Conservation (phyloP, 768 basidiomycete species). For the Lentinus tigrinus region DNA sequence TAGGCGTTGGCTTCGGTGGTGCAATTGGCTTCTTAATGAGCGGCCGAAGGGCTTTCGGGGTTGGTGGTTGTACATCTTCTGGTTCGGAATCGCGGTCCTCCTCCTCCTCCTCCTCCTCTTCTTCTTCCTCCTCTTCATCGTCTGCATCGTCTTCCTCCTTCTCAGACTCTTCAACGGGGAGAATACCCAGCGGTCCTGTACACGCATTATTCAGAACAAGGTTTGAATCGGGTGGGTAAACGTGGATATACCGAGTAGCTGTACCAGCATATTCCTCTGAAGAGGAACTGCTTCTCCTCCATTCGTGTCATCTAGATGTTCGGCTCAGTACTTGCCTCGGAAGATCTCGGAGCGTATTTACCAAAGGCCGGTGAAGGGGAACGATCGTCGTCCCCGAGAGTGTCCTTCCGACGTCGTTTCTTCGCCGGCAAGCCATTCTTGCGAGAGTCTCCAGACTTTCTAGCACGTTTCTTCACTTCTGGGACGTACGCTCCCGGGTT, state of each 20-base stretch:
- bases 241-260: conserved; percentile 2
- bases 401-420: conserved; percentile 10
- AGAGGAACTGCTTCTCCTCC: conserved; percentile 5
- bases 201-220: not conserved
- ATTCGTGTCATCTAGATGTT: not conserved
- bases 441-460: not conserved
- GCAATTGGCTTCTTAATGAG: not conserved
- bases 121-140: conserved; percentile 21
- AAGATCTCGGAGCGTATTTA: not conserved
- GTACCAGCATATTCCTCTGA: conserved; percentile 24
- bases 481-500: conserved; percentile 38
- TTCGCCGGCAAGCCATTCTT: not conserved
- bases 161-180: conserved; percentile 8
- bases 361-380: not conserved
- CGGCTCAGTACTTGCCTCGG: not conserved
- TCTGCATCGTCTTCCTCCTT: conserved; percentile 10
- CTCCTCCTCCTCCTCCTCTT: conserved; percentile 14
- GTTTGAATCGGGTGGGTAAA: not conserved
- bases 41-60: not conserved
- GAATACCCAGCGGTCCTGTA: conserved; percentile 21
- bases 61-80: conserved; percentile 9
- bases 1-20: not conserved
- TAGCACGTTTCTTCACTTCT: conserved; percentile 30
- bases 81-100: conserved; percentile 5
- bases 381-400: not conserved